These are phyloP conservation scores for Naematelia encephala DNA, from an alignment of 768 basidiomycete species.

Conservation along the genomic window DNA sequence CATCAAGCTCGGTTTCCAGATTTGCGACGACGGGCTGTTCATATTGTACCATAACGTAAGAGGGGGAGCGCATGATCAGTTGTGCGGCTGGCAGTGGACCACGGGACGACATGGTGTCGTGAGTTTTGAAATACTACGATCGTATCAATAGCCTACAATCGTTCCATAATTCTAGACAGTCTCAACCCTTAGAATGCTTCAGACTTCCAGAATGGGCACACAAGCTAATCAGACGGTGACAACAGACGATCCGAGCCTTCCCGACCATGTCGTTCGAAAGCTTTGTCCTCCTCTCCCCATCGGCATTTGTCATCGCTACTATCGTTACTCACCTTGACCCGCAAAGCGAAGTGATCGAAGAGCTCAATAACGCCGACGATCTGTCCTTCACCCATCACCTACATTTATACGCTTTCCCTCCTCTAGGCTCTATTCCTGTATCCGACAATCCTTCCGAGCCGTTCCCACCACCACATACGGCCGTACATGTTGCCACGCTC, in stretches of 20 bases:
- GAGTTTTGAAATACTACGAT: too few relatives aligned
- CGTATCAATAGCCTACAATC: too few relatives aligned
- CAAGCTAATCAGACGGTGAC: slow-evolving; percentile 10
- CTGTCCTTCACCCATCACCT: slow-evolving; percentile 38
- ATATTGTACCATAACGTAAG: slow-evolving; percentile 25
- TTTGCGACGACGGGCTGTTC: slow-evolving; percentile 40
- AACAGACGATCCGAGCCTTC: slow-evolving; percentile 29
- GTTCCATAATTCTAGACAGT: too few relatives aligned
- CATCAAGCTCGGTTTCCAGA: slow-evolving; percentile 34
- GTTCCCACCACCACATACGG: slow-evolving; percentile 35
- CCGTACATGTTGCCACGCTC: slow-evolving; percentile 33
- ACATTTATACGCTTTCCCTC: slow-evolving; percentile 42
- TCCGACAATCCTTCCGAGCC: slow-evolving; percentile 16
- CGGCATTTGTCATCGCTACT: slow-evolving; percentile 36
- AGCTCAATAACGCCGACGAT: slow-evolving; percentile 29
- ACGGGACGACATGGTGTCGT: slow-evolving; percentile 38
- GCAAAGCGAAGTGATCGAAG: slow-evolving; percentile 18
- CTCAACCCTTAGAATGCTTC: too few relatives aligned
- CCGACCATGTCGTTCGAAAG: slow-evolving; percentile 37
- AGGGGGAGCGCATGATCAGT: slow-evolving; percentile 19
- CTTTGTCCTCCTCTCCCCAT: slow-evolving; percentile 37
- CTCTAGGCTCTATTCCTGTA: slow-evolving; percentile 16
- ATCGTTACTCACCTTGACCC: slow-evolving; percentile 36
- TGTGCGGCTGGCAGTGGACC: slow-evolving; percentile 46
- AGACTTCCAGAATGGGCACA: background rate